These are phyloP conservation scores for Trichothecium roseum DNA, from an alignment of 2,329 filamentous ascomycete species.

Conservation along the genomic window DNA sequence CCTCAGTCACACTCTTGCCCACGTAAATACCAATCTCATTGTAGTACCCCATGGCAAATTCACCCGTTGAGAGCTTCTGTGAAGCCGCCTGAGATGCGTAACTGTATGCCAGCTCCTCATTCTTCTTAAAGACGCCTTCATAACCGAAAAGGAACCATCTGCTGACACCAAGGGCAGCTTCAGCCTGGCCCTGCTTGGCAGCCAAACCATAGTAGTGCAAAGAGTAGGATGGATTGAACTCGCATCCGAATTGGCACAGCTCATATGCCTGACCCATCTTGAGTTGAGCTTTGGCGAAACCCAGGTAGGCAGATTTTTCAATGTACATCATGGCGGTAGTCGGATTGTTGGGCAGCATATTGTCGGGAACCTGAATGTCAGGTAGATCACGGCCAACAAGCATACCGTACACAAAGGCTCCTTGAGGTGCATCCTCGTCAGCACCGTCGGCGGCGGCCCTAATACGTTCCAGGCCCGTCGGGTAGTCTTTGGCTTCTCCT, in stretches of 20 bases:
- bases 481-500: constrained; percentile 74
- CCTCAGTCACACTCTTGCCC: constrained; percentile 70
- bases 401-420: constrained; percentile 94
- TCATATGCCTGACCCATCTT: constrained; percentile 98
- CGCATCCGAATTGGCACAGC: constrained; percentile 83
- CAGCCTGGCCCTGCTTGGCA: constrained; percentile 81
- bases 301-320: constrained; percentile 90
- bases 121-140: constrained; percentile 86
- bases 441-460: constrained; percentile 72
- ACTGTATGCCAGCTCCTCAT: constrained; percentile 83
- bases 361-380: constrained; percentile 72
- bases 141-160: constrained; percentile 98
- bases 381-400: constrained; percentile 81
- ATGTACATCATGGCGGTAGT: constrained; percentile 74
- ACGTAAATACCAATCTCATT: constrained; percentile 93
- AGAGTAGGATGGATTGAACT: constrained; percentile 87
- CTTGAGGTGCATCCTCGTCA: constrained; percentile 94
- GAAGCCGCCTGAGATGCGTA: constrained; percentile 83
- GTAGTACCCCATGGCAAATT: constrained; percentile 97
- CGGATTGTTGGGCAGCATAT: constrained; percentile 60
- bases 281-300: constrained; percentile 90
- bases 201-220: constrained; percentile 94
- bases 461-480: constrained; percentile 71
- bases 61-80: constrained; percentile 74
- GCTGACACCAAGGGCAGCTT: constrained; percentile 92